Evolutionary conservation across 441 rosid genomes (phyloP), one percentile per base, ranked within the genome.

Genomic region (Mallotus repandus): DNA sequence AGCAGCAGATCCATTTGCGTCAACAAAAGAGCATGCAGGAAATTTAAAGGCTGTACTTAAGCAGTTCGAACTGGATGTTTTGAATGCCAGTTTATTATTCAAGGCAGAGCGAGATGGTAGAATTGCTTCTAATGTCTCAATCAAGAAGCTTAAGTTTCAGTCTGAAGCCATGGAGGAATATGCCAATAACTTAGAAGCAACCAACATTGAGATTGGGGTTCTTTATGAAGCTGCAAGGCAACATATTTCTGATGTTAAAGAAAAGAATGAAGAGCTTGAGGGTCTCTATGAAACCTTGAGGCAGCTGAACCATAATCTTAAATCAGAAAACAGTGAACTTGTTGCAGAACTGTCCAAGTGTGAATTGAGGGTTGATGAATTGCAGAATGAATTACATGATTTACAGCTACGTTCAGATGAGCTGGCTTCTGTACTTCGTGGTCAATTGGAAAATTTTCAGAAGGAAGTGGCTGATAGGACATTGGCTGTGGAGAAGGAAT

Each of bases 181-280:
- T 79, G 72, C 66, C 68, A 77, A 81, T 76, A 69, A 61, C 82
- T 77, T 89, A 45, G 97, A 91, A 87, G 88, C 86, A 68, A 79
- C 78, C 67, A 80, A 64, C 73, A 85, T 92, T 74, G 92, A 91
- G 85, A 80, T 86, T 70, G 86, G 71, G 67, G 82, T 96, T 82
- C 82, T 86, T 54, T 84, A 81, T 78, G 98, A 92, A 86, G 91
- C 84, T 76, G 63, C 82, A 63, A 92, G 86, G 83, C 89, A 88
- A 63, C 85, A 85, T 57, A 70, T 82, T 29, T 80, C n/a, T 69
- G 79, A 45, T 74, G 57, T 86, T 80, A 84, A 85, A 55, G 84
- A 79, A 66, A 83, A 78, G 73, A 86, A 78, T 73, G 77, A 63
- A 59, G 88, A 89, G 77, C 88, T 92, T 75, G 86, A 83, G 84